phyloP scores from a whole-genome alignment of 2,329 filamentous ascomycete genomes.

The Ceratocystis albifundus region DNA sequence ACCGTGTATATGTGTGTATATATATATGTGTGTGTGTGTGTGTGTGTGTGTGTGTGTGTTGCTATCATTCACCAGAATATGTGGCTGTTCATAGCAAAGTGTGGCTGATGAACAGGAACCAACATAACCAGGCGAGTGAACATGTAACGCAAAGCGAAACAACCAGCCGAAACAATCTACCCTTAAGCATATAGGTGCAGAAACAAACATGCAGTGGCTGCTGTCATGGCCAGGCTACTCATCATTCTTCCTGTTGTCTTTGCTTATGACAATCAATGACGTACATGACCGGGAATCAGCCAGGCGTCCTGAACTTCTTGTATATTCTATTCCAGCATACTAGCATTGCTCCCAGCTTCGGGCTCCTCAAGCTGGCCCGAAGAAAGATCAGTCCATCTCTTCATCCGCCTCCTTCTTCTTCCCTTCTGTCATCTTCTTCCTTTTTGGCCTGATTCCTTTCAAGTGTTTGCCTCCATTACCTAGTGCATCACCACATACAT shows the following conservation, averaged over 20 bases:
- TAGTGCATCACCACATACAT: background rate
- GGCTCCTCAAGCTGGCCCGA: slow-evolving; percentile 1
- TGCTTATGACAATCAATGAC: background rate
- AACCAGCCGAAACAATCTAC: background rate
- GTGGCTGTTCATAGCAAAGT: background rate
- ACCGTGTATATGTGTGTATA: background rate
- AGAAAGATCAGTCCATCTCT: background rate
- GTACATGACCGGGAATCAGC: background rate
- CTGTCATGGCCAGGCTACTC: background rate
- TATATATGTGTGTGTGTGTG: background rate
- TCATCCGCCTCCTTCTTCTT: background rate
- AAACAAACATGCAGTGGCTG: slow-evolving; percentile 3
- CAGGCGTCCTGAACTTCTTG: background rate
- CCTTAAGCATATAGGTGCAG: background rate
- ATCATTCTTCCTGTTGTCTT: background rate
- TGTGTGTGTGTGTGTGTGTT: background rate
- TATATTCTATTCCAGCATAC: background rate
- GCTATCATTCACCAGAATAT: background rate
- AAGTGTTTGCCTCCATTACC: background rate
- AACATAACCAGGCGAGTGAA: background rate
- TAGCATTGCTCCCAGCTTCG: background rate
- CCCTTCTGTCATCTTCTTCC: background rate
- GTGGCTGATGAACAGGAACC: background rate
- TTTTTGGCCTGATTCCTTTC: background rate
- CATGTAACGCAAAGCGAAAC: background rate